These are phyloP conservation scores for Chlorella sp. DNA, from an alignment of 139 green algal species.

Conservation along the genomic window DNA sequence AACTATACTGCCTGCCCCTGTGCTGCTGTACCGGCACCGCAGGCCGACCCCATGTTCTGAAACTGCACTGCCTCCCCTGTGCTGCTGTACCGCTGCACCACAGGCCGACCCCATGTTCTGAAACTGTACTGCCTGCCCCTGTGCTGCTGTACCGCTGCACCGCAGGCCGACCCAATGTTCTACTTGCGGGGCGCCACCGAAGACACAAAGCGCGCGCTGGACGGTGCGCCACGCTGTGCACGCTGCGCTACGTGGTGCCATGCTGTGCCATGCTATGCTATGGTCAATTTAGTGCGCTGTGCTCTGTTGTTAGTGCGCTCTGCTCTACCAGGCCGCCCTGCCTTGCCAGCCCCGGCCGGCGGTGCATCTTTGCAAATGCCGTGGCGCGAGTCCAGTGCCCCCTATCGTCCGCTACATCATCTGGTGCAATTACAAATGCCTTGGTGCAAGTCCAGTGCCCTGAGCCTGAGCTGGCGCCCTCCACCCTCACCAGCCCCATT, in stretches of 20 bases:
- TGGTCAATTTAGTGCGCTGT: background rate
- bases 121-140: too few relatives aligned
- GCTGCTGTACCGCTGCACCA: background rate
- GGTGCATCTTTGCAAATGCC: too few relatives aligned
- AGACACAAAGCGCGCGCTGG: conserved; percentile 81
- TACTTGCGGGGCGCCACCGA: conserved; percentile 60
- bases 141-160: too few relatives aligned
- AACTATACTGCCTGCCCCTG: too few relatives aligned
- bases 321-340: background rate
- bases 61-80: too few relatives aligned
- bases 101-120: too few relatives aligned
- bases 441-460: background rate
- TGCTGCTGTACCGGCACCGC: too few relatives aligned
- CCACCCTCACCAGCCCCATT: background rate
- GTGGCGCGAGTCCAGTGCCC: background rate
- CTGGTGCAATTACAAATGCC: too few relatives aligned
- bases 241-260: background rate
- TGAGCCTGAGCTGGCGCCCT: background rate
- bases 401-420: background rate
- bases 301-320: background rate
- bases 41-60: too few relatives aligned
- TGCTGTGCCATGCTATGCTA: conserved; percentile 10
- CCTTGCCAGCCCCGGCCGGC: too few relatives aligned
- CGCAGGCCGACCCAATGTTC: conserved; percentile 39
- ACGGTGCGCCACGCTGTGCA: background rate